Conservation (phyloP, 2,329 filamentous ascomycete genomes). For the Fusarium keratoplasticum region DNA sequence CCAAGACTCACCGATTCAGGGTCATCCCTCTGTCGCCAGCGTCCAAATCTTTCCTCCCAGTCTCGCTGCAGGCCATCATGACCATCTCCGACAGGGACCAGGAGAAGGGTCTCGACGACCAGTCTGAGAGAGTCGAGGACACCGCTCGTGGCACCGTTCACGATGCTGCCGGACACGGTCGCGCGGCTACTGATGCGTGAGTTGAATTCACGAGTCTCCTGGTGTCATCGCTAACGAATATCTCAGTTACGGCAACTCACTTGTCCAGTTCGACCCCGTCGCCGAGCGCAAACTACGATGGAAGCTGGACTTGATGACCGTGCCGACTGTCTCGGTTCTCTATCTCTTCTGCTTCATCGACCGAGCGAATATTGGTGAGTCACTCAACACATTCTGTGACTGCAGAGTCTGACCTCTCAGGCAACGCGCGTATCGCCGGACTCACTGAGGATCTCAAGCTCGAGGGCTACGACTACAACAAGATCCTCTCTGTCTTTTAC, state of each 20-base stretch:
- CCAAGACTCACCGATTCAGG: background rate
- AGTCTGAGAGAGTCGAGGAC: constrained; percentile 37
- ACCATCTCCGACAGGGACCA: constrained; percentile 37
- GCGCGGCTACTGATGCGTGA: constrained; percentile 41
- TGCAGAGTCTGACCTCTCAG: constrained; percentile 14
- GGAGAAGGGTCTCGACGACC: constrained; percentile 37
- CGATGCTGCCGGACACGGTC: constrained; percentile 39
- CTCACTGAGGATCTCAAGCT: constrained; percentile 67
- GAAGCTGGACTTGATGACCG: constrained; percentile 74
- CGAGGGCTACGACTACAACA: constrained; percentile 71
- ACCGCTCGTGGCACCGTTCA: constrained; percentile 18
- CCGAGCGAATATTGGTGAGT: constrained; percentile 76
- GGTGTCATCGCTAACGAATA: background rate
- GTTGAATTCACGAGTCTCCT: background rate
- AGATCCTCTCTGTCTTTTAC: constrained; percentile 71
- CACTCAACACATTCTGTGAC: background rate
- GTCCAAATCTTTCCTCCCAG: background rate
- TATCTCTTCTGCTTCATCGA: constrained; percentile 83
- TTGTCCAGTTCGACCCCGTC: constrained; percentile 42
- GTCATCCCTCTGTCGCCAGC: background rate
- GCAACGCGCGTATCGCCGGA: constrained; percentile 67
- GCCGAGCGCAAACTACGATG: constrained; percentile 68
- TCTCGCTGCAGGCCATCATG: constrained; percentile 16
- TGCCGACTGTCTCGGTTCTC: constrained; percentile 73
- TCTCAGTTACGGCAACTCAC: constrained; percentile 40